Conservation (phyloP, 257 asterid genomes). For the Catharanthus roseus region DNA sequence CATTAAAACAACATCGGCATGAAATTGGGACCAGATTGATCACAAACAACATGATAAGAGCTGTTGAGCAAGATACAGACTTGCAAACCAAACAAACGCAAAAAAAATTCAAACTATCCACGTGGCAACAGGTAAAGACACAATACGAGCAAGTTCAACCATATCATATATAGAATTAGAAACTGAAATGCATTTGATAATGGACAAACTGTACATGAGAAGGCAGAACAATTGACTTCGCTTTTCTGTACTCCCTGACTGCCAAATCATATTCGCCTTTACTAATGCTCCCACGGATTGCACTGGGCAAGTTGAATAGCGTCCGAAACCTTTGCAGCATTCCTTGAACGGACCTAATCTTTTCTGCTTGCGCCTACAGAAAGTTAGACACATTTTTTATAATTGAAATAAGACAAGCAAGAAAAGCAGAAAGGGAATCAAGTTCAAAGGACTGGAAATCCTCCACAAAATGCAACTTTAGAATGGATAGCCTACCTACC, state of each 20-base stretch:
- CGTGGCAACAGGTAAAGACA: background rate
- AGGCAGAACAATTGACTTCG: slow-evolving; percentile 96
- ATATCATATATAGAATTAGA: background rate
- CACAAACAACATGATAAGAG: background rate
- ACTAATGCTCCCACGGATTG: slow-evolving; percentile 87
- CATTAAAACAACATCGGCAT: background rate
- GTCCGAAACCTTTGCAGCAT: slow-evolving; percentile 99
- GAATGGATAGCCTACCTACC: slow-evolving; percentile 47
- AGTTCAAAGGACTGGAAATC: slow-evolving; percentile 8
- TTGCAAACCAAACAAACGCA: background rate
- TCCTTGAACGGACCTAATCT: slow-evolving; percentile 97
- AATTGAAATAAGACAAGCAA: slow-evolving; percentile 13
- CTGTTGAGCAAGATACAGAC: slow-evolving; percentile 2
- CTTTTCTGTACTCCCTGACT: slow-evolving; percentile 96
- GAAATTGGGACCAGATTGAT: background rate
- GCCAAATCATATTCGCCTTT: slow-evolving; percentile 98
- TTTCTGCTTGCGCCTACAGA: slow-evolving; percentile 90
- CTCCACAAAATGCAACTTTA: slow-evolving; percentile 16
- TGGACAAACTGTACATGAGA: slow-evolving; percentile 61
- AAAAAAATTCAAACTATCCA: background rate
- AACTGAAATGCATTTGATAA: background rate
- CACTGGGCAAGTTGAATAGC: slow-evolving; percentile 91
- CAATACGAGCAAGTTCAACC: background rate
- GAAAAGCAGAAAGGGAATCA: slow-evolving; percentile 6
- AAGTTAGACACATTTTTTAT: slow-evolving; percentile 12